Evolutionary conservation across 257 asterid genomes (phyloP), one percentile per base, ranked within the genome.

Genomic region (Salvia miltiorrhiza): DNA sequence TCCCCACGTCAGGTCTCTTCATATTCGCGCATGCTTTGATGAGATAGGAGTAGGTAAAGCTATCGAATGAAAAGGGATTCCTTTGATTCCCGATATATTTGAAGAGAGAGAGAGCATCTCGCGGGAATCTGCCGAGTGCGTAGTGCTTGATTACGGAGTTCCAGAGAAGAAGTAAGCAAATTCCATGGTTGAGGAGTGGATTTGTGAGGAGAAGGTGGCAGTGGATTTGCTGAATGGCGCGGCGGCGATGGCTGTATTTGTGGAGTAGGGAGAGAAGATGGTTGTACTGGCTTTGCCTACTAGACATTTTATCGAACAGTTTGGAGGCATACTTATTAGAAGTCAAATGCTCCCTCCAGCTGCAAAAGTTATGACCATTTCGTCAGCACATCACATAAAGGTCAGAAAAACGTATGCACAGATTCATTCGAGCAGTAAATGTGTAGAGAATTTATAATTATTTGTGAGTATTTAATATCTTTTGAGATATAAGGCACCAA

Each of bases 41-140:
- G 72, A 88, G 77, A 70, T 88, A 90, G 3, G 86, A 80, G 73
- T 84, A 88, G 4, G 94, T 81, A 50, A 90, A 90, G 76, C 88
- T 88, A 66, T 88, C 88, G 32, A 78, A 81, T 37, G 67, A 44
- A 12, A 73, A 19, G 10, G 50, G 70, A 3, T 23, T 41, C 17
- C 63, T 33, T 32, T 41, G 80, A 56, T 30, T 75, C 20, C 68
- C 82, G 44, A 89, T 84, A 57, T 81, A 63, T 40, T 75, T 77
- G 76, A 83, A 88, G 32, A 88, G 65, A 44, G 48, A 68, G 24
- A 86, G 4, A 32, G 96, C 83, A 72, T 88, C 90, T 32, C 61
- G 81, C 0, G 97, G 92, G 41, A 24, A 73, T 23, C 64, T 16
- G 9, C 82, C 44, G n/a, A 84, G 88, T 3, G 97, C 74, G 48